Evolutionary conservation across 495 filamentous ascomycete genomes (phyloP).

Genomic region (Aspergillus panamensis): DNA sequence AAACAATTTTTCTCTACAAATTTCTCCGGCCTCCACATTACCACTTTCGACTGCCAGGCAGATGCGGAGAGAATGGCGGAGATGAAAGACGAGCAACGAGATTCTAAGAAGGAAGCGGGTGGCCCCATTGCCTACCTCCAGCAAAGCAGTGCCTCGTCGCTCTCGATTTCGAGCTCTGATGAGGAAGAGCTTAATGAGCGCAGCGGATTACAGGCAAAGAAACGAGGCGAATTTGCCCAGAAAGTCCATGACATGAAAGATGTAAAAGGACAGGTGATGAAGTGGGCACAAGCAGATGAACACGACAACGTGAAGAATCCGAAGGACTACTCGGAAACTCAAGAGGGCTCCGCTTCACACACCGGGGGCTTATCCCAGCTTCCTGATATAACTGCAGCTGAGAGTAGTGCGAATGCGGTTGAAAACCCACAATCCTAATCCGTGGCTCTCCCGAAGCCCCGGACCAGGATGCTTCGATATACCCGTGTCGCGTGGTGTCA

Average conservation of each 20-base stretch:
- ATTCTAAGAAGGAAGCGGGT: slow-evolving; percentile 61
- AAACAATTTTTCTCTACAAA: slow-evolving; percentile 63
- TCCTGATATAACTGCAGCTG: background rate
- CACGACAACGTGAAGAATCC: background rate
- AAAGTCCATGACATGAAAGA: slow-evolving; percentile 42
- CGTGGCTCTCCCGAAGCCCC: background rate
- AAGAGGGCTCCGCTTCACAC: background rate
- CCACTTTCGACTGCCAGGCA: slow-evolving; percentile 60
- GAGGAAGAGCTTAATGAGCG: slow-evolving; percentile 66
- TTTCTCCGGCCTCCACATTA: slow-evolving; percentile 69
- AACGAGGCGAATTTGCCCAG: slow-evolving; percentile 30
- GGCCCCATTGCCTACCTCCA: slow-evolving; percentile 62
- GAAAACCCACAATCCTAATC: background rate
- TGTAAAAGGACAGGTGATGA: slow-evolving; percentile 40
- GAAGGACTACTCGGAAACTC: background rate
- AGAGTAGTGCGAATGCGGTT: no score
- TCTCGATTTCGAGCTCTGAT: slow-evolving; percentile 67
- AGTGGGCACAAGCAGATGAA: slow-evolving; percentile 36
- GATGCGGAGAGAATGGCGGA: slow-evolving; percentile 60
- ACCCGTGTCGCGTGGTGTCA: no score
- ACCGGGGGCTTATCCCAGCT: background rate
- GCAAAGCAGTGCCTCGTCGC: slow-evolving; percentile 50
- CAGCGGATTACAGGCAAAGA: slow-evolving; percentile 33
- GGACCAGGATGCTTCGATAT: no score
- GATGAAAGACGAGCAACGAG: slow-evolving; percentile 62